Percentiles rank a stretch among this genome's conserved stretches.
Conservation (phyloP, 1,139 yeast genomes). For the Kodamaea suecica region DNA sequence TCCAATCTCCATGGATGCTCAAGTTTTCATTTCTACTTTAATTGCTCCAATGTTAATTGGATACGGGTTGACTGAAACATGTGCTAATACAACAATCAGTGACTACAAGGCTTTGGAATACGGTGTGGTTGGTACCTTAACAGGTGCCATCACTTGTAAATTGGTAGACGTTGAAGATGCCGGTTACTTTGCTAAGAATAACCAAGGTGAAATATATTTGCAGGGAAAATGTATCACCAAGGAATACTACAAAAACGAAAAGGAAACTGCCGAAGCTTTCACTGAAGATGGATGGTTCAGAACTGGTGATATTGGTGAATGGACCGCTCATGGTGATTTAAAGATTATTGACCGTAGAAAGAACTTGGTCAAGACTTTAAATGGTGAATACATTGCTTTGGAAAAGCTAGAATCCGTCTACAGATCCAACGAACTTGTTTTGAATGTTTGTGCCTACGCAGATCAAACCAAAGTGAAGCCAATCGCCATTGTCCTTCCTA, state of each 20-base stretch:
- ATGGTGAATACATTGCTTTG: slow-evolving; percentile 97
- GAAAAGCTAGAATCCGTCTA: slow-evolving; percentile 87
- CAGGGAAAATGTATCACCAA: slow-evolving; percentile 69
- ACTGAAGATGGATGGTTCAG: slow-evolving; percentile 90
- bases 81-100: slow-evolving; percentile 78
- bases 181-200: slow-evolving; percentile 84
- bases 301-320: slow-evolving; percentile 97
- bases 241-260: slow-evolving; percentile 79
- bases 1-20: slow-evolving; percentile 84
- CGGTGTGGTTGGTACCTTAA: slow-evolving; percentile 79
- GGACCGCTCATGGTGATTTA: slow-evolving; percentile 78
- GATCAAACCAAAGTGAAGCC: slow-evolving; percentile 87
- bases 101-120: slow-evolving; percentile 63
- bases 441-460: slow-evolving; percentile 89
- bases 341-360: slow-evolving; percentile 90
- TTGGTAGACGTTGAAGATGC: slow-evolving; percentile 90
- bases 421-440: slow-evolving; percentile 75
- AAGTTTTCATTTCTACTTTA: slow-evolving; percentile 69
- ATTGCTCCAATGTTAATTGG: slow-evolving; percentile 91
- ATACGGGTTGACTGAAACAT: slow-evolving; percentile 95
- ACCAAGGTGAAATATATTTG: slow-evolving; percentile 90
- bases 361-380: slow-evolving; percentile 91
- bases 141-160: slow-evolving; percentile 83
- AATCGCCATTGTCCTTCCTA: slow-evolving; percentile 84
- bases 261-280: slow-evolving; percentile 77